Base-by-base conservation (phyloP, 2,329 filamentous ascomycete species). In the Alternaria arborescens region DNA sequence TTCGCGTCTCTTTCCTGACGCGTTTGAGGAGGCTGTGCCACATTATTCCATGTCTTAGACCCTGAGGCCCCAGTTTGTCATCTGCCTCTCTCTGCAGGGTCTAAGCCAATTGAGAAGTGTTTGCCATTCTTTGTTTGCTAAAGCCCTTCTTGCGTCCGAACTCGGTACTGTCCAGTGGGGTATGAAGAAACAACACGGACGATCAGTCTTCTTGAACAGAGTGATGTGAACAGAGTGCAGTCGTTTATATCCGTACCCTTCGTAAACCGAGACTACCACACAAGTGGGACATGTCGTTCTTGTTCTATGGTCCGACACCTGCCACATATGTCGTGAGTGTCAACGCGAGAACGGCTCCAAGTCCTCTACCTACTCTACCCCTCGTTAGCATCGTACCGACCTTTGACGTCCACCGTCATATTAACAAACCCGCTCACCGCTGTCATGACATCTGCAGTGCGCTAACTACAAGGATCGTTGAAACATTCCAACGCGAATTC, bases 21-120 rank as follows among this genome's bases (percentile, higher is more conserved):
- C 71, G 68, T 71, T 67, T 60, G 66, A 52, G 62, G 62, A 61
- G 66, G 66, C 65, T 72, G 71, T 74, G 71, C 72, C 60, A 70
- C 70, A 57, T 61, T 69, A 62, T 68, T 60, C 52, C 52, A 71
- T 76, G 72, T 76, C 74, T 77, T 71, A 74, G 65, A 68, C 57
- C 64, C 56, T 75, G 70, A 70, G 62, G 64, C 61, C 61, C 62
- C 50, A 50, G 53, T 67, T 69, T 74, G 71, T 75, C 72, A 77
- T 73, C 66, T 74, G 72, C 68, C 66, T 66, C 43, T 47, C 47
- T 69, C 70, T 75, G 70, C 74, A 77, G 70, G 71, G 71, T 68
- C 71, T 62, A 53, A 54, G 56, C 67, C 59, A 65, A 63, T 65
- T 52, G 55, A 52, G 59, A 53, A 58, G 52, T 34, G 44, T 57